These are phyloP conservation scores for Pleurostoma richardsiae DNA, from an alignment of 2,329 filamentous ascomycete genomes.

Conservation along the genomic window DNA sequence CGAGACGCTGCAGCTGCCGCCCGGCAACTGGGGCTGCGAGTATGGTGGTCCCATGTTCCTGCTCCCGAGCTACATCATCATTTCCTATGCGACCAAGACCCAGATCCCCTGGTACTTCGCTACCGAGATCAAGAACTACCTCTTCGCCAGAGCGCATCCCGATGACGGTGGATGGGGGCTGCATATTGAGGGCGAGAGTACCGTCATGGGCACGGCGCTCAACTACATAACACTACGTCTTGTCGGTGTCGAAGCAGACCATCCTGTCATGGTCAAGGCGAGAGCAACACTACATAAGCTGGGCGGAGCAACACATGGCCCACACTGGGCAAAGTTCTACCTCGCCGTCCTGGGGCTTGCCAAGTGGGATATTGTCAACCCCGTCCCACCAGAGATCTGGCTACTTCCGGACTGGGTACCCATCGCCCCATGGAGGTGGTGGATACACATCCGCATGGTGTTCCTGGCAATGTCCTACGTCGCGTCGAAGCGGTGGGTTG, in stretches of 20 bases:
- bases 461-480: constrained; percentile 88
- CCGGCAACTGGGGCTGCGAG: constrained; percentile 94
- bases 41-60: constrained; percentile 98
- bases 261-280: constrained; percentile 80
- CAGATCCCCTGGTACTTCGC: constrained; percentile 75
- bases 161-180: constrained; percentile 96
- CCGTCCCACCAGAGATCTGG: constrained; percentile 91
- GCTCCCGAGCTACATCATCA: constrained; percentile 76
- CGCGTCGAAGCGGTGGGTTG: constrained; percentile 77
- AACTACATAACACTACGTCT: constrained; percentile 82
- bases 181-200: constrained; percentile 90
- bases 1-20: constrained; percentile 79
- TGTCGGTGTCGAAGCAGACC: constrained; percentile 76
- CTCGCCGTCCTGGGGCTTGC: constrained; percentile 77
- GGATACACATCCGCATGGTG: constrained; percentile 98
- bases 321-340: constrained; percentile 98
- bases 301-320: constrained; percentile 76
- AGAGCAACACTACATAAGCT: constrained; percentile 76
- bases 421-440: constrained; percentile 89
- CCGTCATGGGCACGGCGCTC: constrained; percentile 82
- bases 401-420: constrained; percentile 87
- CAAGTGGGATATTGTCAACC: constrained; percentile 91
- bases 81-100: constrained; percentile 86
- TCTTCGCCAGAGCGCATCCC: constrained; percentile 78
- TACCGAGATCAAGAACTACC: constrained; percentile 87